Percentiles rank a stretch among this genome's conserved stretches.
These are phyloP conservation scores for Angophora floribunda DNA, from an alignment of 345 rosid species.

Conservation along the genomic window DNA sequence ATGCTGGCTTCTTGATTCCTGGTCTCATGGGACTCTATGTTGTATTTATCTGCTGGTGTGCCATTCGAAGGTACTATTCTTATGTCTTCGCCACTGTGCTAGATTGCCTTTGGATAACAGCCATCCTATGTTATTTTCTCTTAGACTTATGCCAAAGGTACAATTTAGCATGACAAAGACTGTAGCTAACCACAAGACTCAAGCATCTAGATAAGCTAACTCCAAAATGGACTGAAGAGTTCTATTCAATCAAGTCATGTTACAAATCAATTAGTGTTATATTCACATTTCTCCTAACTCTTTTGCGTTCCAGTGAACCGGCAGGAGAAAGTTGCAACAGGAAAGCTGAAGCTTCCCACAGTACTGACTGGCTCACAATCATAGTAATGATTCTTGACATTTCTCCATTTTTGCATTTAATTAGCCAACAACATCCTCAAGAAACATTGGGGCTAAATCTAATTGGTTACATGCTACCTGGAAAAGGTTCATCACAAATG, in stretches of 20 bases:
- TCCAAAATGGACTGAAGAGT: not conserved
- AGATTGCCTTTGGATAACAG: not conserved
- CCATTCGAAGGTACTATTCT: constrained; percentile 61
- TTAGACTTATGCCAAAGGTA: not conserved
- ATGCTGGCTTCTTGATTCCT: constrained; percentile 73
- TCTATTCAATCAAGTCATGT: not conserved
- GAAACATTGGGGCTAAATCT: not conserved
- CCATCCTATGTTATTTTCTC: not conserved
- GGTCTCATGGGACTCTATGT: constrained; percentile 97
- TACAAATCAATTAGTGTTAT: not conserved
- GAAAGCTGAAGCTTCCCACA: constrained; percentile 70
- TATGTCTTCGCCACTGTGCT: not conserved
- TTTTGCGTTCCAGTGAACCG: constrained; percentile 59
- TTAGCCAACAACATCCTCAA: not conserved
- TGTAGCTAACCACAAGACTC: not conserved
- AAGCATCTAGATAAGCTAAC: not conserved
- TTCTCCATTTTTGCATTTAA: not conserved
- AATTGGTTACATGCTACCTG: not conserved
- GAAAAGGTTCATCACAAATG: not conserved
- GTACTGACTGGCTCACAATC: constrained; percentile 93
- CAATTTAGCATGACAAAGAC: not conserved
- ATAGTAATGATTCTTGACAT: constrained; percentile 41
- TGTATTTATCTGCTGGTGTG: constrained; percentile 94
- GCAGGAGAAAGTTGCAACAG: constrained; percentile 82
- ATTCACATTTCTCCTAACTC: not conserved